A percentile compares a stretch with the other conserved stretches of the same genome.
Conservation (phyloP, 371 early-diverging fungal species). For the Saksenaea oblongispora region DNA sequence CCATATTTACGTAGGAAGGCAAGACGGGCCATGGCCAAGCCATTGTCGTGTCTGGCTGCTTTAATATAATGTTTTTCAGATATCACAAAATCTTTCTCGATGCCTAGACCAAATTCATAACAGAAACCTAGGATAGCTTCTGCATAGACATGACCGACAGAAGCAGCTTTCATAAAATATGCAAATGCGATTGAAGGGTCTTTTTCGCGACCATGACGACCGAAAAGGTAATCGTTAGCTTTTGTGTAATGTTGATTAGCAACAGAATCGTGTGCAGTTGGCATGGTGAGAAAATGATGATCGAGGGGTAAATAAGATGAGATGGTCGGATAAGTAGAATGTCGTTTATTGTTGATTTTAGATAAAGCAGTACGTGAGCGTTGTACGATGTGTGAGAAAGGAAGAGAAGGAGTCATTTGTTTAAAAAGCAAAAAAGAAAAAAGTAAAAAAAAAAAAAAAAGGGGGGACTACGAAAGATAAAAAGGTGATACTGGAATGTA, state of each 20-base stretch:
- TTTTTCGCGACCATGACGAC: conserved; percentile 45
- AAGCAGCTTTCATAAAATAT: conserved; percentile 43
- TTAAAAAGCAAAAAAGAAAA: conserved; percentile 10
- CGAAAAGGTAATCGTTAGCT: conserved; percentile 59
- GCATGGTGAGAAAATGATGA: background rate
- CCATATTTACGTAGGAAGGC: conserved; percentile 79
- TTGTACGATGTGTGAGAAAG: conserved; percentile 22
- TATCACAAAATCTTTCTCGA: conserved; percentile 46
- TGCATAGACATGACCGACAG: conserved; percentile 45
- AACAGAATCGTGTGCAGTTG: background rate
- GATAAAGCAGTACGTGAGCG: conserved; percentile 24
- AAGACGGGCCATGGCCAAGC: conserved; percentile 65
- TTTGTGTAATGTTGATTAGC: conserved; percentile 36
- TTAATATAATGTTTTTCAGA: conserved; percentile 62
- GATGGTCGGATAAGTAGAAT: conserved; percentile 4
- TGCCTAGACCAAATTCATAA: conserved; percentile 82
- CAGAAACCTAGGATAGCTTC: conserved; percentile 66
- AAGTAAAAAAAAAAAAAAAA: conserved; percentile 9
- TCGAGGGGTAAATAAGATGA: conserved; percentile 2
- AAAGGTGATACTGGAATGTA: conserved; percentile 2
- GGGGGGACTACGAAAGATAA: background rate
- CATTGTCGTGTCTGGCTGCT: conserved; percentile 42
- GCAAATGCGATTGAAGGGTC: conserved; percentile 47
- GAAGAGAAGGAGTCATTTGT: conserved; percentile 20
- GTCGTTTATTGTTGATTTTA: conserved; percentile 13